Evolutionary conservation across 176 grass and related monocot species (phyloP).

Genomic region (Aegilops longissima): DNA sequence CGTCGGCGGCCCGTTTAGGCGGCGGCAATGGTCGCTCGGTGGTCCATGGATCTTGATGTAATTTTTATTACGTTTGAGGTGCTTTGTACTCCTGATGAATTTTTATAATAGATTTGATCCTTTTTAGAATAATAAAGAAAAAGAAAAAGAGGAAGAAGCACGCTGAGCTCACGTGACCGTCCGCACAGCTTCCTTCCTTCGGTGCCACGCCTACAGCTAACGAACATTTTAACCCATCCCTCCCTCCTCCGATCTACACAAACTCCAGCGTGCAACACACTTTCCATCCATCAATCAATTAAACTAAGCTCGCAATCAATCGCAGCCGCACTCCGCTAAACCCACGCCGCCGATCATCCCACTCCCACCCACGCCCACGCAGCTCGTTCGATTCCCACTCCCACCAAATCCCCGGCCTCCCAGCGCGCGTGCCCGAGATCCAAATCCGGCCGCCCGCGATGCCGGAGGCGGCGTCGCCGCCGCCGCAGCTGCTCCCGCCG

Average conservation of each 20-base stretch:
- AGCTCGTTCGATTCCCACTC: constrained; percentile 8
- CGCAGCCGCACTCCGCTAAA: constrained; percentile 8
- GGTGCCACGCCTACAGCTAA: constrained; percentile 2
- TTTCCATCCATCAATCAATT: background rate
- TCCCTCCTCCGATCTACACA: too few species aligned
- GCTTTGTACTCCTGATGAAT: too few species aligned
- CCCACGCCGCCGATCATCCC: constrained; percentile 19
- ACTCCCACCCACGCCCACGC: background rate
- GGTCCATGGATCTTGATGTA: too few species aligned
- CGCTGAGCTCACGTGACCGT: background rate
- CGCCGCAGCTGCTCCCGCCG: constrained; percentile 18
- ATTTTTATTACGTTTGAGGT: too few species aligned
- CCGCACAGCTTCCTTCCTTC: constrained; percentile 16
- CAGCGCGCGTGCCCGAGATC: constrained; percentile 4
- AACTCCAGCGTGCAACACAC: too few species aligned
- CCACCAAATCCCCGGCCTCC: background rate
- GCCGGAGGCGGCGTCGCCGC: background rate
- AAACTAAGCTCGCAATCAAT: constrained; percentile 32
- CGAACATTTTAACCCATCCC: background rate
- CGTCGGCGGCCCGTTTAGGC: too few species aligned
- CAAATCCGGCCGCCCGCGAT: constrained; percentile 22
- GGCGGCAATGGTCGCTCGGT: too few species aligned
- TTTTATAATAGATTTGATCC: too few species aligned
- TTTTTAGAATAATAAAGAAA: too few species aligned
- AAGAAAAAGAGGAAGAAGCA: background rate